Evolutionary conservation across 768 basidiomycete species (phyloP).

Genomic region (Phaffia tasmanica): DNA sequence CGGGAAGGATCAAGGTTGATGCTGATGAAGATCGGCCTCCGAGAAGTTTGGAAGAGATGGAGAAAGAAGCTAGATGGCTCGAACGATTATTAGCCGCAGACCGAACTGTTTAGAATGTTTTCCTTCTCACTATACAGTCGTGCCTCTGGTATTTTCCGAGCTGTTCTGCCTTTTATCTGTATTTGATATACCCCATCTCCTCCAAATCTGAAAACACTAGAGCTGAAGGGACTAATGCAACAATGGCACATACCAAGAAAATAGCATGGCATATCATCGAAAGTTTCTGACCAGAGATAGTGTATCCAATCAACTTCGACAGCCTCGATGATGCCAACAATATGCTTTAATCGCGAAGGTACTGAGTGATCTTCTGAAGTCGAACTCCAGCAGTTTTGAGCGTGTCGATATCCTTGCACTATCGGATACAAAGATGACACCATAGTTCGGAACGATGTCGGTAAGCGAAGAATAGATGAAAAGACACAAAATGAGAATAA

Average conservation of each 20-base stretch:
- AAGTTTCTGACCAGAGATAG: too few species aligned
- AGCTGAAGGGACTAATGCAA: too few species aligned
- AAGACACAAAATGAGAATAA: not conserved
- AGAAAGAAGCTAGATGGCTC: constrained; percentile 63
- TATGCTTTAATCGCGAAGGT: constrained; percentile 30
- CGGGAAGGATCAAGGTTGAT: constrained; percentile 47
- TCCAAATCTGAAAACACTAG: too few species aligned
- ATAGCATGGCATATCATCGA: too few species aligned
- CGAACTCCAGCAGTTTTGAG: constrained; percentile 69
- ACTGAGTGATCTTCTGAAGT: constrained; percentile 63
- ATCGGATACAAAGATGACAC: not conserved
- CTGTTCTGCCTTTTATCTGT: too few species aligned
- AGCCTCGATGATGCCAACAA: constrained; percentile 28
- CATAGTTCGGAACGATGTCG: not conserved
- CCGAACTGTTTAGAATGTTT: too few species aligned
- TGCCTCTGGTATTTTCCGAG: too few species aligned
- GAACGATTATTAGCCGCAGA: constrained; percentile 44
- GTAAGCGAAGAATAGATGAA: constrained; percentile 32
- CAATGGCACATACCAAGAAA: too few species aligned
- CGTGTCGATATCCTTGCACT: constrained; percentile 89
- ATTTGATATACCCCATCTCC: too few species aligned
- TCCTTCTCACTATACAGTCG: too few species aligned
- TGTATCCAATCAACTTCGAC: too few species aligned
- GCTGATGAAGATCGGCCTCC: constrained; percentile 57
- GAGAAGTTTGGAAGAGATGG: constrained; percentile 63